Evolutionary conservation across 306 rosid genomes (phyloP).

Genomic region (Malus orientalis): DNA sequence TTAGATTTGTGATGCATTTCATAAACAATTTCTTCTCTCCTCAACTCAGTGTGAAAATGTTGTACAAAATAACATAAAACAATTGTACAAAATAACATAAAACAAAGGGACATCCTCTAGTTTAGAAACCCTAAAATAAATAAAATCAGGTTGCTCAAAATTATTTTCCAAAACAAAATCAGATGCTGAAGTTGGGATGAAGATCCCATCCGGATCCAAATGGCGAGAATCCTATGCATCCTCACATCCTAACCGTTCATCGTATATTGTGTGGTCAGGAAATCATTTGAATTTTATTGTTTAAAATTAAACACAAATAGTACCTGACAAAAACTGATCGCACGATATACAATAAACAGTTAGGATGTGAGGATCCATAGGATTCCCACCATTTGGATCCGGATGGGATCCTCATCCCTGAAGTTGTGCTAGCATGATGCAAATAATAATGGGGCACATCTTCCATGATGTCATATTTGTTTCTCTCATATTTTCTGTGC

Average conservation of each 20-base stretch:
- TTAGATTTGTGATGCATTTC: not conserved
- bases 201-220: too few species aligned
- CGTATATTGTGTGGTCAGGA: accelerated
- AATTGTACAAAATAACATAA: too few species aligned
- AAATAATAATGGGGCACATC: not conserved
- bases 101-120: not conserved
- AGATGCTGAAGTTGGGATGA: not conserved
- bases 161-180: not conserved
- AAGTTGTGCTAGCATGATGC: not conserved
- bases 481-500: not conserved
- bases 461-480: constrained; percentile 8
- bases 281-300: too few species aligned
- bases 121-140: not conserved
- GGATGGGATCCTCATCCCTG: too few species aligned
- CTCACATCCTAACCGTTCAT: too few species aligned
- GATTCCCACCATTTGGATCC: too few species aligned
- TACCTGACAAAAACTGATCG: too few species aligned
- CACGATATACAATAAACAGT: too few species aligned
- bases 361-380: too few species aligned
- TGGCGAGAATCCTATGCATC: too few species aligned
- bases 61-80: not conserved
- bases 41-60: too few species aligned
- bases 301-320: too few species aligned
- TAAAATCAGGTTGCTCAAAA: not conserved
- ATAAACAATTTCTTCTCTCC: not conserved